A percentile compares a stretch with the other conserved stretches of the same genome.
These are phyloP conservation scores for Kurtzmaniella quercitrusa DNA, from an alignment of 1,139 yeast genomes.

Conservation along the genomic window DNA sequence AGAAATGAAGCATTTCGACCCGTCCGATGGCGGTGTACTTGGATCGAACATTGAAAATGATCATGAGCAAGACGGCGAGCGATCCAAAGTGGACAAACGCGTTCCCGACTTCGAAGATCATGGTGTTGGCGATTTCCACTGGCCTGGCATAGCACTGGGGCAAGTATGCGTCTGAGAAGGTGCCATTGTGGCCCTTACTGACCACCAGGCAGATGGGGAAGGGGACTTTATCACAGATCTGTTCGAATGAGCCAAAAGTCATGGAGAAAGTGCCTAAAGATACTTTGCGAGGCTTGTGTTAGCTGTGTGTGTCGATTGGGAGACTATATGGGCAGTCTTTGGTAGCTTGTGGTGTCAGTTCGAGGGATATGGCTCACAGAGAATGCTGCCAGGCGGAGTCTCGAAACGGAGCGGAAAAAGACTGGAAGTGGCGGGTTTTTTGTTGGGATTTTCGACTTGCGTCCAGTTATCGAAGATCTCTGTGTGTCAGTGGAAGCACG, in stretches of 20 bases:
- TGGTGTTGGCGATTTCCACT: slow-evolving; percentile 83
- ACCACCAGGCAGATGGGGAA: slow-evolving; percentile 76
- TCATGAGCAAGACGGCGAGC: slow-evolving; percentile 57
- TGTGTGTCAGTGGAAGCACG: slow-evolving; percentile 12
- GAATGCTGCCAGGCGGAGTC: too few species aligned
- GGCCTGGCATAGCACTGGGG: slow-evolving; percentile 83
- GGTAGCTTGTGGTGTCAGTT: too few species aligned
- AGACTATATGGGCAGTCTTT: too few species aligned
- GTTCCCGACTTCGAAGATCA: slow-evolving; percentile 87
- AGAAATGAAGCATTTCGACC: slow-evolving; percentile 74
- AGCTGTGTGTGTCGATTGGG: too few species aligned
- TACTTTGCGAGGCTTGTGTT: too few species aligned
- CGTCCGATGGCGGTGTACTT: slow-evolving; percentile 95
- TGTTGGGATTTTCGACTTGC: too few species aligned
- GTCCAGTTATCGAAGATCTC: too few species aligned
- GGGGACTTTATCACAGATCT: slow-evolving; percentile 64
- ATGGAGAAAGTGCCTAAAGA: not conserved
- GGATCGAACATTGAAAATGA: slow-evolving; percentile 72
- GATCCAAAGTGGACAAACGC: slow-evolving; percentile 82
- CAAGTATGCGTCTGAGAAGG: slow-evolving; percentile 53
- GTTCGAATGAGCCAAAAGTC: slow-evolving; percentile 49
- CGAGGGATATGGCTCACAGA: too few species aligned
- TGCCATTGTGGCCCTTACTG: slow-evolving; percentile 28
- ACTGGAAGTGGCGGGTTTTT: too few species aligned
- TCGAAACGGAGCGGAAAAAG: too few species aligned